A percentile compares a stretch with the other conserved stretches of the same genome.
Evolutionary conservation across 2,329 filamentous ascomycete species (phyloP).

Genomic region (Rutstroemia sp.): DNA sequence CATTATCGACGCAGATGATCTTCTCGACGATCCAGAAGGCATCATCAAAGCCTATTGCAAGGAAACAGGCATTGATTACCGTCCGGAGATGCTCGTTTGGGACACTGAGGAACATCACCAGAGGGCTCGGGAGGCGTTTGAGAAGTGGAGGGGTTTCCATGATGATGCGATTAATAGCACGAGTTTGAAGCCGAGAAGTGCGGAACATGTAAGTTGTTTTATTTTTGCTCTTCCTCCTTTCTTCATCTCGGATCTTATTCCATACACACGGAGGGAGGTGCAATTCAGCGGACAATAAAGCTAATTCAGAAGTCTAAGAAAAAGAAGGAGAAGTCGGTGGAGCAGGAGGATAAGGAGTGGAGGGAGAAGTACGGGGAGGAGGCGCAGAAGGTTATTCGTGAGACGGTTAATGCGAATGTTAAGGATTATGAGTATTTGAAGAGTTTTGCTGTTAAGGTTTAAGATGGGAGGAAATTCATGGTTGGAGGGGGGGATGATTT

Average conservation of each 20-base stretch:
- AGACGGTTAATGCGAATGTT: conserved; percentile 65
- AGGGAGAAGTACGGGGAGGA: conserved; percentile 65
- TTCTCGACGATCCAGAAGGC: conserved; percentile 74
- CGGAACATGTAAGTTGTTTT: conserved; percentile 47
- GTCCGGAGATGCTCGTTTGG: conserved; percentile 77
- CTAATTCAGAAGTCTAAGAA: conserved; percentile 14
- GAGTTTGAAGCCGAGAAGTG: conserved; percentile 62
- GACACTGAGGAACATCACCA: conserved; percentile 63
- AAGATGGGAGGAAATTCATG: neutral
- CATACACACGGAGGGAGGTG: neutral
- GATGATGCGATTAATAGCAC: conserved; percentile 85
- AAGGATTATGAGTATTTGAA: conserved; percentile 76
- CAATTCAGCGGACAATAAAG: neutral
- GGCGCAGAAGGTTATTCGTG: conserved; percentile 60
- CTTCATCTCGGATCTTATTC: too few relatives aligned
- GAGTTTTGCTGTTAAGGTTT: conserved; percentile 62
- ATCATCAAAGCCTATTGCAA: conserved; percentile 76
- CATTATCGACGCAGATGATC: conserved; percentile 87
- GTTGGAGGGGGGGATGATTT: neutral
- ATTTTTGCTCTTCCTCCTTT: neutral
- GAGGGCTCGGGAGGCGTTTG: conserved; percentile 68
- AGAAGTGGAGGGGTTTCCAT: conserved; percentile 97
- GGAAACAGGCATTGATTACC: conserved; percentile 71
- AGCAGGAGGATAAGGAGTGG: conserved; percentile 67
- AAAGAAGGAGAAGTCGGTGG: conserved; percentile 56